Percentiles rank a stretch among this genome's conserved stretches.
These are phyloP conservation scores for Albugo candida DNA, from an alignment of 352 stramenopile genomes.

Conservation along the genomic window DNA sequence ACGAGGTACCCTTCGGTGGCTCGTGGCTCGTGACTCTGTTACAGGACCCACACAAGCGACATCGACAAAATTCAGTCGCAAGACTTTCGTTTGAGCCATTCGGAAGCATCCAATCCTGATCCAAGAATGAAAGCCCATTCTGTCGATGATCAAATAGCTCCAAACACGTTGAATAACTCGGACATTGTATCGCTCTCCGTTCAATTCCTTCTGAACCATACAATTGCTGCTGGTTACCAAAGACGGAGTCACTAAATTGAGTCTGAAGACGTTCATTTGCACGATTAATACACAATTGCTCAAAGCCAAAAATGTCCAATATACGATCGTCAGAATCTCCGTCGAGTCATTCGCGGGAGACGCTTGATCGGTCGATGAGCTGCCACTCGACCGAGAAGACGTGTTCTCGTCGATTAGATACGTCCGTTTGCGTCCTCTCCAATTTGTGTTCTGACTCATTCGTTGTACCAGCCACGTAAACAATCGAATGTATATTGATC, in stretches of 20 bases:
- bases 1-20: not conserved
- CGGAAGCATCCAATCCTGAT: constrained; percentile 69
- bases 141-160: constrained; percentile 64
- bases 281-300: constrained; percentile 83
- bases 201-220: constrained; percentile 74
- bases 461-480: constrained; percentile 90
- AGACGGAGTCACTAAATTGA: constrained; percentile 81
- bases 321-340: constrained; percentile 35
- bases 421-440: constrained; percentile 3
- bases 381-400: constrained; percentile 8
- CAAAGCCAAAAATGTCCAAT: constrained; percentile 86
- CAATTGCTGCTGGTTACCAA: constrained; percentile 72
- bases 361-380: constrained; percentile 65
- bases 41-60: not conserved
- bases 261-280: constrained; percentile 69
- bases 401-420: constrained; percentile 20
- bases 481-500: constrained; percentile 89
- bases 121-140: constrained; percentile 54
- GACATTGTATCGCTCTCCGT: constrained; percentile 58
- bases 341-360: constrained; percentile 73
- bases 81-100: constrained; percentile 67
- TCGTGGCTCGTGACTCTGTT: not conserved
- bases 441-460: constrained; percentile 68
- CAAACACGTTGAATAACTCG: constrained; percentile 64
- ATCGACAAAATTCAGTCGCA: constrained; percentile 57